A percentile compares a stretch with the other conserved stretches of the same genome.
phyloP scores from a whole-genome alignment of 1,284 basidiomycete species.

The Cutaneotrichosporon dermatis region DNA sequence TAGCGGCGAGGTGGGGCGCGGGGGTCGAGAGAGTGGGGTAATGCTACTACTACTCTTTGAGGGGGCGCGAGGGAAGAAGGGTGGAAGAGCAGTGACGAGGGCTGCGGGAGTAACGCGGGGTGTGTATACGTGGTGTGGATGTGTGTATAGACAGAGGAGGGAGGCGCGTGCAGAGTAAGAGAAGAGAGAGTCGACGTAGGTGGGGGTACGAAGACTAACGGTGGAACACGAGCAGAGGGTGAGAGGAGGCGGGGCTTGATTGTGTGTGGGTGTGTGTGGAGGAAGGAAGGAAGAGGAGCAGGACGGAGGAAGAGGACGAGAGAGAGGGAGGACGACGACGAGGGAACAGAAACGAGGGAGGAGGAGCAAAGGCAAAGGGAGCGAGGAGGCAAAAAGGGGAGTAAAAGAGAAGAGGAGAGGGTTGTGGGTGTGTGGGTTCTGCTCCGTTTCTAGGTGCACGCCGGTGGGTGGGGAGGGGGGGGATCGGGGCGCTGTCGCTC shows the following conservation, averaged over 20 bases:
- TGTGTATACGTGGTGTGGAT: not conserved
- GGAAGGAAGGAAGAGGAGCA: not conserved
- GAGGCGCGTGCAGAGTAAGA: no score
- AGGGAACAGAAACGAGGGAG: not conserved
- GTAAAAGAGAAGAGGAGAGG: not conserved
- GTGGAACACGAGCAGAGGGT: no score
- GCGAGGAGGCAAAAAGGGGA: not conserved
- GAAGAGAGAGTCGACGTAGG: no score
- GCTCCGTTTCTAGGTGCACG: no score
- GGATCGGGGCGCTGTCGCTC: no score
- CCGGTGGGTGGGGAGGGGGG: not conserved
- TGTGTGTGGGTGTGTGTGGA: not conserved
- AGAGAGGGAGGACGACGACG: not conserved
- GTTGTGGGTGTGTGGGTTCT: not conserved
- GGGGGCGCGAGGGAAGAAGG: not conserved
- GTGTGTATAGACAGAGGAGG: not conserved
- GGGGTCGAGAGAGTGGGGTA: no score
- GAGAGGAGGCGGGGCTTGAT: no score
- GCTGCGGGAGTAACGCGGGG: slow-evolving; percentile 4
- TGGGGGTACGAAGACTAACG: slow-evolving; percentile 1
- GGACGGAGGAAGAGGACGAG: not conserved
- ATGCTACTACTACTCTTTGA: no score
- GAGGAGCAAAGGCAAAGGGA: no score
- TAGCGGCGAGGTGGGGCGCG: no score
- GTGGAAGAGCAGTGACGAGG: not conserved